Evolutionary conservation across 129 eudicot species (phyloP), one percentile per base, ranked within the genome.

Genomic region (Arctium lappa): DNA sequence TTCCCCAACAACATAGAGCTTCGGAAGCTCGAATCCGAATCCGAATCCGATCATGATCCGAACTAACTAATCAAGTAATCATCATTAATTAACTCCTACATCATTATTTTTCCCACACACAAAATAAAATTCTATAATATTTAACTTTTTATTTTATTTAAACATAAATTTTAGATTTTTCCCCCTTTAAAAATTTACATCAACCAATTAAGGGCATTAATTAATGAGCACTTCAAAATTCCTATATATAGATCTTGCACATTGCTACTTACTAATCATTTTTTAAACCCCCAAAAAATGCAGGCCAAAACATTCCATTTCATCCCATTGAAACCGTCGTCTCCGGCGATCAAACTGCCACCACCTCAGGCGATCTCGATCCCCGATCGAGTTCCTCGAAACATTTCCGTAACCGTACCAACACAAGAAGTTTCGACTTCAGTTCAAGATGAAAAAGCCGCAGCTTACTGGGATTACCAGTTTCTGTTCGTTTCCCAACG

Each of bases 391-490:
- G 46, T 87, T n/a, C 63, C 87, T 2, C 84, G 56, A 3, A 85
- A 87, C 40, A 87, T 86, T 22, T 86, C 94, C 6, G 50, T 88
- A 82, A 11, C 93, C 22, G 82, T 69, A 71, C 93, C 90, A 10
- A 87, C 68, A 18, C 89, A 40, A 37, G 44, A 60, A 48, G 69
- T 66, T 22, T 73, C 86, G 8, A 40, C 85, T 75, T 83, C 76
- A 15, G 86, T 79, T 16, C 53, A 75, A 6, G 97, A 94, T 29
- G 92, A 89, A 83, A 82, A 88, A 29, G 36, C 83, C 32, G 44
- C 91, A 22, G 98, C 98, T 53, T 92, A 82, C 29, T 92, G 97
- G 97, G 99, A 95, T 85, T 95, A 95, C 76, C 99, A 93, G 69
- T 93, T 85, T 66, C 79, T 95, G 15, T 95, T 93, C 13, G 89